Percentiles rank a stretch among this genome's conserved stretches.
Conservation (phyloP, 2,329 filamentous ascomycete genomes). For the Penicillium sclerotigenum region DNA sequence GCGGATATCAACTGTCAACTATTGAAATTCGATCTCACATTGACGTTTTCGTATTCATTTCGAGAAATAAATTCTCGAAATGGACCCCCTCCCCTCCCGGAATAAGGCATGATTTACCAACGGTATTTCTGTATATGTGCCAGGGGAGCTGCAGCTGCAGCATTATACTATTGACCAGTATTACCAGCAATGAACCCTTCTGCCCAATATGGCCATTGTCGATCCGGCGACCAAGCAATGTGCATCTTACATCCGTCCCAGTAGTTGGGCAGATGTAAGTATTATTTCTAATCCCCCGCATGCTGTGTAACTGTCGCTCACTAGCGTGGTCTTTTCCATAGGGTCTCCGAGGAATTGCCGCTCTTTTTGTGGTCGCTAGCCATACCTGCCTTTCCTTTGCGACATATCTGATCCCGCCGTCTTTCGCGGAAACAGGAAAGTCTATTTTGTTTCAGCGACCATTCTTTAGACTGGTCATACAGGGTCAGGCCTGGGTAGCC, state of each 20-base stretch:
- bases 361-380: conserved; percentile 54
- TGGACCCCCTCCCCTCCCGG: not conserved
- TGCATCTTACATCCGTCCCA: conserved; percentile 11
- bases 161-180: conserved; percentile 8
- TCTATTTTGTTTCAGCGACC: conserved; percentile 57
- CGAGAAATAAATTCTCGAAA: not conserved
- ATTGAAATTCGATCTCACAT: conserved; percentile 1
- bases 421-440: conserved; percentile 43
- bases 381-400: conserved; percentile 55
- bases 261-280: conserved; percentile 23
- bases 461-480: conserved; percentile 57
- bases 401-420: conserved; percentile 49
- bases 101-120: not conserved
- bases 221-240: conserved; percentile 4
- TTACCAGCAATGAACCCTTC: not conserved
- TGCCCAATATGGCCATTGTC: conserved; percentile 6
- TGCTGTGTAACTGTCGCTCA: not conserved
- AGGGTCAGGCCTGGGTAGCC: conserved; percentile 63
- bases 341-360: conserved; percentile 57
- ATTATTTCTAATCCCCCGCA: not conserved
- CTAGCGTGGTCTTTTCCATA: conserved; percentile 21
- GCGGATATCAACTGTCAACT: conserved; percentile 1
- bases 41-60: not conserved
- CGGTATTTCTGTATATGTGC: conserved; percentile 1
- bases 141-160: conserved; percentile 2